Base-by-base conservation (phyloP, 805 yeast genomes). In the Candida awuae region DNA sequence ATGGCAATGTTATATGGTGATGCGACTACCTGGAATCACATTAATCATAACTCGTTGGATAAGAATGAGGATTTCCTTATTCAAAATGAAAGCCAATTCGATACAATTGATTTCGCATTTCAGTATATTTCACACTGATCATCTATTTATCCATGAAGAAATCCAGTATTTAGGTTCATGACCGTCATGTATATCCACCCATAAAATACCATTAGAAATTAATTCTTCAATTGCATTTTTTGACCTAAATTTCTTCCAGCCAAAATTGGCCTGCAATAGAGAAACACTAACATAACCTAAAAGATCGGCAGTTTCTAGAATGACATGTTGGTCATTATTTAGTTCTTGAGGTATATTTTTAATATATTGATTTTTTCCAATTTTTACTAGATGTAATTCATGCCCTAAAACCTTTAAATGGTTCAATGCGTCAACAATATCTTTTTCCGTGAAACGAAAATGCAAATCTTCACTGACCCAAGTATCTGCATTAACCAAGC, bases 21-120 rank as follows among this genome's bases (percentile, higher is more conserved):
- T 61, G 84, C 97, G 0, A 92, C 97, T 0, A 80, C 97, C 0
- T 90, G 98, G 98, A 90, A 92, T 57, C 98, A 92, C 63, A 68
- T 84, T 41, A 73, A 79, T 44, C 84, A 72, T 43, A 71, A 66
- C 4, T 75, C 72, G 2, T 65, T 92, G 53, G 63, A 58, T 20
- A 61, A 63, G 23, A 84, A 88, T 16, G 84, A 86, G 50, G 98
- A 92, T 55, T 71, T 75, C 44, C 63, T 92, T 36, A 64, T 92
- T 43, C 71, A 75, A 47, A 86, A 83, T 52, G 98, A 92, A 56
- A 63, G 70, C 15, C 70, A 73, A 16, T 72, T 71, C 49, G 70
- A 75, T 28, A 86, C 84, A 34, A 77, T 92, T 16, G 74, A 87
- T 37, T 92, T 79, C 61, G 94, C 85, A 4, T 92, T 92, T 66